These are phyloP conservation scores for Populus hybrid DNA, from an alignment of 441 rosid species.

Conservation along the genomic window DNA sequence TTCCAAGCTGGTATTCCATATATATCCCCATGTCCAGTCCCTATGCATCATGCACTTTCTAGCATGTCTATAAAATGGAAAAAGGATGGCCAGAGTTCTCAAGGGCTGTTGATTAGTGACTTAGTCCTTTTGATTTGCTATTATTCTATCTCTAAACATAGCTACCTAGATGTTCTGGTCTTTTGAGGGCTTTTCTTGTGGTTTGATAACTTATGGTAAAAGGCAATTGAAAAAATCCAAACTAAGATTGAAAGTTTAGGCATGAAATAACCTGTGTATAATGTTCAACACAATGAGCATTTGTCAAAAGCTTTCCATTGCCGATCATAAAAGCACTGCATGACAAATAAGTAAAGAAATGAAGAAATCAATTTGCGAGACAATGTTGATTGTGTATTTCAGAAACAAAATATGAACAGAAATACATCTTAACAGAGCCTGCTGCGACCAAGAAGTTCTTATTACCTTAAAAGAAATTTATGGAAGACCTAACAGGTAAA, in stretches of 20 bases:
- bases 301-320: conserved; percentile 88
- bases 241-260: not conserved
- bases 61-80: not conserved
- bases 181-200: not conserved
- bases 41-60: not conserved
- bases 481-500: not conserved
- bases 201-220: not conserved
- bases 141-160: not conserved
- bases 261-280: conserved; percentile 61
- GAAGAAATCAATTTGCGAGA: not conserved
- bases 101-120: not conserved
- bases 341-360: conserved; percentile 4
- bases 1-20: not conserved
- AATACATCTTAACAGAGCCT: not conserved
- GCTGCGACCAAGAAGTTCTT: conserved; percentile 11
- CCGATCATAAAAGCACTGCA: conserved; percentile 98
- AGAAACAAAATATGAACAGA: not conserved
- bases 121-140: not conserved
- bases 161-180: not conserved
- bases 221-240: not conserved
- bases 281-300: conserved; percentile 94
- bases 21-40: not conserved
- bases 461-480: too few species aligned
- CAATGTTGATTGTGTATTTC: not conserved
- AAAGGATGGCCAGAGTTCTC: not conserved